Evolutionary conservation across 176 grass and related monocot species (phyloP), one percentile per base, ranked within the genome.

Genomic region (Pontederia paniculata): DNA sequence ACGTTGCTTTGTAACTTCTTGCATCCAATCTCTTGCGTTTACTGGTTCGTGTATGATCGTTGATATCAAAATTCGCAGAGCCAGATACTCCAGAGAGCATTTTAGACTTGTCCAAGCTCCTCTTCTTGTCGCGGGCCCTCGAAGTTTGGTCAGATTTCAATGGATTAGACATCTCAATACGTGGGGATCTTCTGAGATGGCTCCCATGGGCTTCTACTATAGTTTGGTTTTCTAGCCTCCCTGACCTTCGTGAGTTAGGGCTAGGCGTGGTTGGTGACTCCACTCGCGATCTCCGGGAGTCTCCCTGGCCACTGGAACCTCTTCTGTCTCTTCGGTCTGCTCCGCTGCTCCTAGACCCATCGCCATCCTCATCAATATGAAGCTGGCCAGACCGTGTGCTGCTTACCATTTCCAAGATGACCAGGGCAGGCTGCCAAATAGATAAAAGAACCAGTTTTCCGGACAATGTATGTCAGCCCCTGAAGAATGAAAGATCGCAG

Each of bases 1-100:
- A 79, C 19, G 59, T 23, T 15, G 73, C 63, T 44, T 55, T 22
- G 45, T 80, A 76, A 54, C 23, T 73, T 70, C 63, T 73, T 55
- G 63, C 3, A 5, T 28, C 57, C 57, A 85, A 51, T 53, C 48
- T 76, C 72, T 65, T 85, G 5, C 58, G 53, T 68, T 76, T 80
- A 57, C 80, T 85, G 23, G 48, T 50, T 43, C 21, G 21, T 1
- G 3, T 58, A 17, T 18, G 48, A 51, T 23, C 51, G 20, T 8
- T 4, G 11, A 62, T 18, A 0, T 62, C 11, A 22, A 20, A 47
- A 48, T 19, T 20, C 9, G 0, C 37, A 18, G 17, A 16, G 44
- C 8, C n/a, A 69, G 68, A 41, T 41, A n/a, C 42, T 50, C 52
- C 60, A 23, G 5, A 12, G 67, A 76, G 53, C 12, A 65, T 73